Evolutionary conservation across 768 basidiomycete species (phyloP), one percentile per base, ranked within the genome.

Genomic region (Suillus alpinus): DNA sequence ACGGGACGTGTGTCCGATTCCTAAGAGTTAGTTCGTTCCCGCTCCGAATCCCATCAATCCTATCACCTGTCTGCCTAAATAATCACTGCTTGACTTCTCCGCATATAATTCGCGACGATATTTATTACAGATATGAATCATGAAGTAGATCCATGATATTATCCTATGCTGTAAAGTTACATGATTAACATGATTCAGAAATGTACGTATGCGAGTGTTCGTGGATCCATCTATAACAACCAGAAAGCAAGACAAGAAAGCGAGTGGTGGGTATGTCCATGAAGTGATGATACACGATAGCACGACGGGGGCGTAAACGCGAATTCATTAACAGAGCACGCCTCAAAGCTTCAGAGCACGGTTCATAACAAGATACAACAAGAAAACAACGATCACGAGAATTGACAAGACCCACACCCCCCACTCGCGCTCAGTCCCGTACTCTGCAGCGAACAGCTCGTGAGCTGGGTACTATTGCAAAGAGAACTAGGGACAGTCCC

Each of bases 401-500:
- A 36, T 31, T 56, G 52, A 29, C 58, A 59, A 10, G 36, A 59
- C 6, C 58, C 58, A 18, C 58, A 59, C 2, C 58, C 51, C n/a
- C 58, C 58, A 5, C 12, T 57, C 23, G 40, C 56, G 41, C 29
- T 59, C 52, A 59, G 34, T 39, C 58, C 51, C 12, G 58, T 59
- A 18, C 29, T 59, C 36, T 37, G 23, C 51, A 59, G 37, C 13
- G 51, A 52, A 59, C 75, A 76, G 32, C 57, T 67, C 66, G 68
- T 67, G 36, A 76, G 65, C 41, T 58, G 60, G 2, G 66, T 14
- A 16, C 68, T 67, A 12, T 53, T 52, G 63, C 75, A 76, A 61
- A 75, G 67, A 7, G 67, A 65, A 10, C 63, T 67, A 1, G 67
- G 60, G 26, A 75, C 62, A 9, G 67, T 58, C 36, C 79, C 79